Base-by-base conservation (phyloP, 208 protist species). In the Trypanosoma avium region DNA sequence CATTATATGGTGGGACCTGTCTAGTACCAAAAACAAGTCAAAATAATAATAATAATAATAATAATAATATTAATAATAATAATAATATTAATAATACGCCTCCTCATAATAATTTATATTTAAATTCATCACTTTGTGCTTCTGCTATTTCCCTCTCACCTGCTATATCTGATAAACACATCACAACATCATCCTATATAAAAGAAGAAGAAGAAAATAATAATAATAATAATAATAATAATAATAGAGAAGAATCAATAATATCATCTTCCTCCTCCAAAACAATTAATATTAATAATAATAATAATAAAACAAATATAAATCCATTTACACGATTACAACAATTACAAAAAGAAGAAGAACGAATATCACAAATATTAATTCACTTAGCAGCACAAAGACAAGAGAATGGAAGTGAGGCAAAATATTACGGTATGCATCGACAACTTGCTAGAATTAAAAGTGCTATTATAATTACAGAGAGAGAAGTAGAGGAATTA, bases 341-440 rank as follows among this genome's bases (percentile, higher is more conserved):
- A 38, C 49, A 49, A 5, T 22, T 72, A 13, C 45, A 38, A 1
- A 35, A 24, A 32, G 38, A 64, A 49, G 66, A 72, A 32, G 40
- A 60, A 32, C 49, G 29, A 32, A 15, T 63, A 3, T 22, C 12
- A 10, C 46, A 21, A 19, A 17, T 38, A 15, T 22, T 65, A 21
- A 30, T 49, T 2, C 29, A 45, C 26, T 60, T n/a, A 13, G 49
- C 10, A 1, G 10, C 56, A 15, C 38, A 26, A 24, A 54, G 54
- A 32, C 58, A 42, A 22, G 61, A 74, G 13, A 7, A 68, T 35
- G 59, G 68, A n/a, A 52, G 40, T 38, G 68, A 74, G 68, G 60
- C 68, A 12, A 48, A 58, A 27, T 67, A 45, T 32, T 74, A 74
- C 38, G 68, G 60, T 1, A 38, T 74, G 33, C 56, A 67, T 13